Evolutionary conservation across 352 stramenopile genomes (phyloP).

Genomic region (Globisporangium orthogonon): DNA sequence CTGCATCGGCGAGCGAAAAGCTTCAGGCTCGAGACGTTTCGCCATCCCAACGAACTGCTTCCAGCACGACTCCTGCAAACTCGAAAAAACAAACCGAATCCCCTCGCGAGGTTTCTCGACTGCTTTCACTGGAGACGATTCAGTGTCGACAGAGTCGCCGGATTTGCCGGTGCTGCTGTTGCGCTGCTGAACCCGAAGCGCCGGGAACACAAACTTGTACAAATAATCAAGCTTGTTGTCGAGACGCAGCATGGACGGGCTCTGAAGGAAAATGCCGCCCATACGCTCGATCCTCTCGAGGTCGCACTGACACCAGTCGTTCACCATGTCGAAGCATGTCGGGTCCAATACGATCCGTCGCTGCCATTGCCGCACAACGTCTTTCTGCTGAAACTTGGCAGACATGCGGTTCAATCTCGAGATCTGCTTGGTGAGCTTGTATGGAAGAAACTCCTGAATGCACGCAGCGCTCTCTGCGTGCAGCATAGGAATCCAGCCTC

Average conservation of each 20-base stretch:
- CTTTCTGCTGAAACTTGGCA: constrained; percentile 32
- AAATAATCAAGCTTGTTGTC: constrained; percentile 68
- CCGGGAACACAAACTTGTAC: constrained; percentile 27
- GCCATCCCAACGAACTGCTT: constrained; percentile 42
- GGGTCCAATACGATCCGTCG: constrained; percentile 30
- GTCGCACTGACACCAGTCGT: constrained; percentile 58
- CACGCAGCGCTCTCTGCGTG: constrained; percentile 18
- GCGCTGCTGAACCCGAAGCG: constrained; percentile 10
- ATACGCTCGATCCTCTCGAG: constrained; percentile 41
- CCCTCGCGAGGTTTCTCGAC: constrained; percentile 16
- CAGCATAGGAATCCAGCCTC: constrained; percentile 49
- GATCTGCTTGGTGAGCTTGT: constrained; percentile 52
- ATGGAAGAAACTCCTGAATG: constrained; percentile 47
- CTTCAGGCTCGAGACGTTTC: constrained; percentile 25
- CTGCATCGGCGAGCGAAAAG: constrained; percentile 37
- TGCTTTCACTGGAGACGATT: not conserved
- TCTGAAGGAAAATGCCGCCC: constrained; percentile 39
- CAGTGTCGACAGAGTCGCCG: not conserved
- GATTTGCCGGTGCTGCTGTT: not conserved
- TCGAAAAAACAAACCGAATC: constrained; percentile 32
- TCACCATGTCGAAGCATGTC: constrained; percentile 51
- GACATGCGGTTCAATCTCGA: constrained; percentile 44
- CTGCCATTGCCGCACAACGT: constrained; percentile 44
- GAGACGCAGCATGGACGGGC: constrained; percentile 45
- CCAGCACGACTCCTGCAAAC: constrained; percentile 28